phyloP scores from a whole-genome alignment of 2,329 filamentous ascomycete genomes.

The Colletotrichum lindemuthianum region DNA sequence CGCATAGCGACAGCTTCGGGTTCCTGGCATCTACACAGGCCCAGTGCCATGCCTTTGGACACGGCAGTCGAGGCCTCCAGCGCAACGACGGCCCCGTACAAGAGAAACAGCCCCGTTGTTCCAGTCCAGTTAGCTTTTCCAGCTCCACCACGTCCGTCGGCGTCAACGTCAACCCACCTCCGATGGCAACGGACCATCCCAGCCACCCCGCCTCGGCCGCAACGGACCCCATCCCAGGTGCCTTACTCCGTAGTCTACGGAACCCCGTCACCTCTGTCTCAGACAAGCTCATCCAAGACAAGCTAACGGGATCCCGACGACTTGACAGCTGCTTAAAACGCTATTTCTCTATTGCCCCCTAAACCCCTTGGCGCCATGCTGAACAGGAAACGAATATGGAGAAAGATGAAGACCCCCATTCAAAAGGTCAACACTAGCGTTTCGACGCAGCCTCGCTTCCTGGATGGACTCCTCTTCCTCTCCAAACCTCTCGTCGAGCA shows the following conservation, averaged over 20 bases:
- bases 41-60: background rate
- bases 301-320: constrained; percentile 2
- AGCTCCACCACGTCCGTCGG: constrained; percentile 1
- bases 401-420: background rate
- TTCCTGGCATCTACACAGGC: background rate
- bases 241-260: constrained; percentile 9
- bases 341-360: background rate
- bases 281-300: constrained; percentile 14
- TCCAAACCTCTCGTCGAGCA: background rate
- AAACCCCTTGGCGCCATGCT: background rate
- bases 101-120: constrained; percentile 24
- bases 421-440: constrained; percentile 15
- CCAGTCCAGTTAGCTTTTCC: constrained; percentile 20
- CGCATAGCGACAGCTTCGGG: constrained; percentile 5
- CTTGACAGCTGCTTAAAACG: constrained; percentile 13
- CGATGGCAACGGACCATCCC: constrained; percentile 2
- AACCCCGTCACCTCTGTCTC: constrained; percentile 12
- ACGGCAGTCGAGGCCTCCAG: background rate
- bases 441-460: constrained; percentile 2
- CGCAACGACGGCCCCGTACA: background rate
- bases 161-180: background rate
- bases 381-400: constrained; percentile 7
- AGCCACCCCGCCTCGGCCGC: constrained; percentile 17
- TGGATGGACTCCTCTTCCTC: background rate
- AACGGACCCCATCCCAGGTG: constrained; percentile 20